These are phyloP conservation scores for Pyricularia grisea DNA, from an alignment of 2,329 filamentous ascomycete species.

Conservation along the genomic window DNA sequence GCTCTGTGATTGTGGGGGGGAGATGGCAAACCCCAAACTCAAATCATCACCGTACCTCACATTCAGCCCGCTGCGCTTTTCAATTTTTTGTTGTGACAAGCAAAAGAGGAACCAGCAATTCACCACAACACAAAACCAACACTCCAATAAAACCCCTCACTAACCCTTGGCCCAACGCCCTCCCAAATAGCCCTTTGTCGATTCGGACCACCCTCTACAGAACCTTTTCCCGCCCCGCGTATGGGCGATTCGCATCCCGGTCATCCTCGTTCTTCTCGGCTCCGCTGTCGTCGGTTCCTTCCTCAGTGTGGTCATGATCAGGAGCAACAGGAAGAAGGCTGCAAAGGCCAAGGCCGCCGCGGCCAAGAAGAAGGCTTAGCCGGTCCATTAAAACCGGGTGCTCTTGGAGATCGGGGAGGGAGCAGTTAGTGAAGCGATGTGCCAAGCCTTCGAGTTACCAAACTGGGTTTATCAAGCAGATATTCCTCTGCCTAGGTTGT, in stretches of 20 bases:
- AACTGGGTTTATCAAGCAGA: neutral
- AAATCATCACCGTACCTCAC: constrained; percentile 5
- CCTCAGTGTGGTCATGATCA: constrained; percentile 95
- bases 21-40: no score
- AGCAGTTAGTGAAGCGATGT: neutral
- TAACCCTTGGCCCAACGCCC: constrained; percentile 3
- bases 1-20: neutral
- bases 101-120: neutral
- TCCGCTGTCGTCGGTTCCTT: constrained; percentile 94
- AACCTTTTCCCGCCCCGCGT: constrained; percentile 93
- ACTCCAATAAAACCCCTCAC: neutral
- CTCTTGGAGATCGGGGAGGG: neutral
- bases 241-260: constrained; percentile 97
- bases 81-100: neutral
- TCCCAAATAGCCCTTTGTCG: constrained; percentile 76
- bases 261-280: constrained; percentile 87
- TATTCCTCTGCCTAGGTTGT: neutral
- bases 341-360: constrained; percentile 78
- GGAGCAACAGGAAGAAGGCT: constrained; percentile 95
- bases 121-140: neutral
- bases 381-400: neutral
- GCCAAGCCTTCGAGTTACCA: neutral
- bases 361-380: constrained; percentile 72
- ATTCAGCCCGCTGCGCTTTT: neutral
- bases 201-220: constrained; percentile 86